Conservation (phyloP, 2,329 filamentous ascomycete genomes). For the Penicillium verrucosum region DNA sequence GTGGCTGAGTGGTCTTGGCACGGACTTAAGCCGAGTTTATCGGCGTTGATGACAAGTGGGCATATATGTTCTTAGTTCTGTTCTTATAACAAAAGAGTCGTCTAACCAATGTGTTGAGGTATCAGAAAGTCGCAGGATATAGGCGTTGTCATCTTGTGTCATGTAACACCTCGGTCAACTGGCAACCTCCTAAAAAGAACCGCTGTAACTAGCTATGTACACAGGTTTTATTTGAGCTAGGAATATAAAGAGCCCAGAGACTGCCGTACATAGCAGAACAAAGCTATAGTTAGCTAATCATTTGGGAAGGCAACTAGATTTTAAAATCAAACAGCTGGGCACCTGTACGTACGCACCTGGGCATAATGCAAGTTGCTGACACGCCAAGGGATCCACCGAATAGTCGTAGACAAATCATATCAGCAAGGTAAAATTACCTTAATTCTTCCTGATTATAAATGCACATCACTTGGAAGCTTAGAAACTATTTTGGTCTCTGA, state of each 20-base stretch:
- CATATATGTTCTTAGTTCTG: no score
- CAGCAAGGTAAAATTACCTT: neutral
- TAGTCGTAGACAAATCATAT: neutral
- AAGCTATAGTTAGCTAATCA: no score
- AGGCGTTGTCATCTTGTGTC: neutral
- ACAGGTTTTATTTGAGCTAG: neutral
- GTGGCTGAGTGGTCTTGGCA: constrained; percentile 8
- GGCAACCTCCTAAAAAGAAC: no score
- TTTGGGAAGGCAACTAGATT: neutral
- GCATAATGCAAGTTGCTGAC: neutral
- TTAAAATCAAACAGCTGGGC: neutral
- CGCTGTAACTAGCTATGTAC: neutral
- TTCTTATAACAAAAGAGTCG: no score
- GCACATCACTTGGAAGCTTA: neutral
- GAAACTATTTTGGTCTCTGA: neutral
- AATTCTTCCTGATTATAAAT: neutral
- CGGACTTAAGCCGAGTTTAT: constrained; percentile 1
- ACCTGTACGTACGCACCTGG: no score
- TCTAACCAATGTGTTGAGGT: neutral
- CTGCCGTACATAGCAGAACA: neutral
- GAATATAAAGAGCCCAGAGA: neutral
- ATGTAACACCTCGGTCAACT: neutral
- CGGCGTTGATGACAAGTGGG: neutral
- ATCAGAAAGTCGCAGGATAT: neutral
- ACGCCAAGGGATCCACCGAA: neutral